Conservation (phyloP, 2,329 filamentous ascomycete genomes). For the Colletotrichum caudatum region DNA sequence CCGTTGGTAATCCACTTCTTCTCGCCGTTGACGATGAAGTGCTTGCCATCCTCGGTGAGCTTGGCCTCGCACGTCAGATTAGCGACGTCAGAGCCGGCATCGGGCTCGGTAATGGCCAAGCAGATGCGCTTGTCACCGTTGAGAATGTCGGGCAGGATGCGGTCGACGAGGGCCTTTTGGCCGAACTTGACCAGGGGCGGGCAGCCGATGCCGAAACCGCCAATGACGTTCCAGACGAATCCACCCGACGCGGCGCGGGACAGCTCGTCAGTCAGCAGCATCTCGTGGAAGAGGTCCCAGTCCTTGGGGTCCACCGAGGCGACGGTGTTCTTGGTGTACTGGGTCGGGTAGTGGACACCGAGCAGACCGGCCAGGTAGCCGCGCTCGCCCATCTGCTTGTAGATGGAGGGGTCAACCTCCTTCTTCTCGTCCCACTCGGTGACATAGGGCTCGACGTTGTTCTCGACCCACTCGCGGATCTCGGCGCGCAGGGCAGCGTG, state of each 20-base stretch:
- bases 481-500: slow-evolving; percentile 92
- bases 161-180: slow-evolving; percentile 84
- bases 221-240: slow-evolving; percentile 96
- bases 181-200: slow-evolving; percentile 94
- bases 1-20: slow-evolving; percentile 99
- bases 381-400: slow-evolving; percentile 93
- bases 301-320: slow-evolving; percentile 85
- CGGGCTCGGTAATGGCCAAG: slow-evolving; percentile 95
- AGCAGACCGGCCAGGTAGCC: slow-evolving; percentile 95
- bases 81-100: slow-evolving; percentile 94
- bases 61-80: slow-evolving; percentile 97
- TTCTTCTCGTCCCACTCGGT: slow-evolving; percentile 98
- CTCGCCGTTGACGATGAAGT: slow-evolving; percentile 99
- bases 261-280: slow-evolving; percentile 94
- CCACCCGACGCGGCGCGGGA: slow-evolving; percentile 90
- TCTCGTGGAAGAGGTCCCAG: slow-evolving; percentile 99
- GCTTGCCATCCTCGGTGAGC: slow-evolving; percentile 93
- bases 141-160: slow-evolving; percentile 89
- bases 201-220: slow-evolving; percentile 95
- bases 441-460: slow-evolving; percentile 89
- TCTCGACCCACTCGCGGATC: slow-evolving; percentile 91
- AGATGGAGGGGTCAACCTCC: slow-evolving; percentile 87
- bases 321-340: slow-evolving; percentile 78
- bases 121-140: slow-evolving; percentile 97
- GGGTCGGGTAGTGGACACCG: slow-evolving; percentile 82